Evolutionary conservation across 2,329 filamentous ascomycete genomes (phyloP).

Genomic region (Pyricularia grisea): DNA sequence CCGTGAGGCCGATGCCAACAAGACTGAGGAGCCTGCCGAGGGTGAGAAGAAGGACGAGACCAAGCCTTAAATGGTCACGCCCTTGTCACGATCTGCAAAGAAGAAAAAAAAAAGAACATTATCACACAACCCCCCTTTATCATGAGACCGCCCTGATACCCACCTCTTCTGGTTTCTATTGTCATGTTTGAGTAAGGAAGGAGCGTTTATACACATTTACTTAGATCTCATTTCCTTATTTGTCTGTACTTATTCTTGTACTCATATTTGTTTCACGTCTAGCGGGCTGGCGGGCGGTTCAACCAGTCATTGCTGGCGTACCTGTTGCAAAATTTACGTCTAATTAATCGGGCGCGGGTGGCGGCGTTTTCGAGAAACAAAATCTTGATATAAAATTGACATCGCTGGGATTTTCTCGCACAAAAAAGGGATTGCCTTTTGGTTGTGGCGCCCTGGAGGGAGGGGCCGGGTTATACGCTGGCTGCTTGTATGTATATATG

Average conservation of each 20-base stretch:
- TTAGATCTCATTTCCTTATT: constrained; percentile 21
- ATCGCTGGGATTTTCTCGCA: neutral
- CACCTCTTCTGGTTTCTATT: constrained; percentile 15
- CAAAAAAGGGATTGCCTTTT: neutral
- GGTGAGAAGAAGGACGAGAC: constrained; percentile 70
- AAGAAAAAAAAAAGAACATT: neutral
- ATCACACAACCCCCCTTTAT: neutral
- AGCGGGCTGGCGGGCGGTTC: constrained; percentile 20
- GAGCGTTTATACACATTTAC: constrained; percentile 12
- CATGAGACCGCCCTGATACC: constrained; percentile 13
- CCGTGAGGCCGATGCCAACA: constrained; percentile 53
- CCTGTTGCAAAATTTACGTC: constrained; percentile 29
- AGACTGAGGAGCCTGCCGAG: constrained; percentile 49
- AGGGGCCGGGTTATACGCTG: neutral
- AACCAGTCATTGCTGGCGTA: neutral
- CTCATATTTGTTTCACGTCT: constrained; percentile 31
- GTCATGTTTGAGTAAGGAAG: constrained; percentile 20
- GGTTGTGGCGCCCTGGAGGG: neutral
- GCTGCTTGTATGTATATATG: constrained; percentile 3
- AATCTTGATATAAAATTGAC: neutral
- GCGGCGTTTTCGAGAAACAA: constrained; percentile 8
- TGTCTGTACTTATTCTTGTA: constrained; percentile 36
- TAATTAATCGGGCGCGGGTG: constrained; percentile 11
- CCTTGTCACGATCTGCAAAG: constrained; percentile 7
- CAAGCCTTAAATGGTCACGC: constrained; percentile 45